Base-by-base conservation (phyloP, 2,329 filamentous ascomycete genomes). In the Sclerotiophoma versabilis region DNA sequence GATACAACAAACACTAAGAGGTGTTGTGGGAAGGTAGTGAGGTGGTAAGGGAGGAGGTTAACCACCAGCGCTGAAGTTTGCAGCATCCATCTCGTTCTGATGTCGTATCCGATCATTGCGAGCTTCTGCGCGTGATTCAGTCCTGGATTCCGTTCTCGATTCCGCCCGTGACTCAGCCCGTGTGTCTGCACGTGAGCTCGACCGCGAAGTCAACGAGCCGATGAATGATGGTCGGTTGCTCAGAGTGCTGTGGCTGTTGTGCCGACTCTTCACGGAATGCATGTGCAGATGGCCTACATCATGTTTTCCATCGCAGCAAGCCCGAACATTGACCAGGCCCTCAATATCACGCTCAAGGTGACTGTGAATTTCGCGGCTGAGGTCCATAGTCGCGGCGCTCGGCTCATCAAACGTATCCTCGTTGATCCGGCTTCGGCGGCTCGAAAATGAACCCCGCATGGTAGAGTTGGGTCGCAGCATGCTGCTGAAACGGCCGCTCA, bases 221-320 rank as follows among this genome's bases (percentile, higher is more conserved):
- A 69, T 68, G 27, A 72, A 53, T 1, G 71, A 73, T 17, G 67
- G 64, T 9, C 65, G 63, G 25, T 68, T 68, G 30, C 52, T 62
- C 29, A 56, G 42, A 20, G 49, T 62, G 42, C 64, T 61, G 45
- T 58, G 69, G 52, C 59, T 59, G 33, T 73, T 59, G 33, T 73
- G 69, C 29, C 74, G 70, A 14, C 23, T 25, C 51, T 72, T 75
- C 34, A 70, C 54, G 2, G 70, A 64, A 43, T 70, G 66, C 38
- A 60, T 55, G 38, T 74, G 71, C 27, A 82, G 68, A 20, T 79
- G 77, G 23, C 76, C 80, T 30, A 83, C 80, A 58, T 83, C 79
- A 59, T 83, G 81, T 72, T 79, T 80, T 93, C 93, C 95, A 84
- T 98, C 95, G 76, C 95, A 99, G 79, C 95, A 99, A 55, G 93